These are phyloP conservation scores for Termitomyces sp. DNA, from an alignment of 768 basidiomycete genomes.

Conservation along the genomic window DNA sequence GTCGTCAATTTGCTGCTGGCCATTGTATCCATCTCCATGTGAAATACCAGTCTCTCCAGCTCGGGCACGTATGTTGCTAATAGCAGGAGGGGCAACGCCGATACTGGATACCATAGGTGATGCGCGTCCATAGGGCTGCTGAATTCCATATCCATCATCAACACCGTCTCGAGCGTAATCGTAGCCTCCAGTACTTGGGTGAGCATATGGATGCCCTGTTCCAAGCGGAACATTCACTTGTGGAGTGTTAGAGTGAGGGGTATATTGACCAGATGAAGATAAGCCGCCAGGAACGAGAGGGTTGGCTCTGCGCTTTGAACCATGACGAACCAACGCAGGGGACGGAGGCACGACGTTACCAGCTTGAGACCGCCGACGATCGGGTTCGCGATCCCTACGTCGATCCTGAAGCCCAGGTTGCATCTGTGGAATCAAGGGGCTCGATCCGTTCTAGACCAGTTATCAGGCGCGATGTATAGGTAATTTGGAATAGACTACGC, in stretches of 20 bases:
- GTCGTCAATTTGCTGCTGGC: constrained; percentile 51
- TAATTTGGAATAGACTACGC: constrained; percentile 21
- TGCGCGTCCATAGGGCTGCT: constrained; percentile 61
- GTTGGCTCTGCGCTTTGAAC: constrained; percentile 63
- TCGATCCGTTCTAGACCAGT: constrained; percentile 42
- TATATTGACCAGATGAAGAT: constrained; percentile 45
- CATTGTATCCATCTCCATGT: constrained; percentile 52
- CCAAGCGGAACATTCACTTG: constrained; percentile 70
- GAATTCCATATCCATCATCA: constrained; percentile 54
- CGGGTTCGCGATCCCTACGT: constrained; percentile 54
- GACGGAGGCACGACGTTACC: constrained; percentile 64
- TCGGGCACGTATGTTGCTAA: constrained; percentile 66
- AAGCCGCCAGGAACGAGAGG: constrained; percentile 51
- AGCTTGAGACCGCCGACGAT: constrained; percentile 57
- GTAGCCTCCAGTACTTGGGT: constrained; percentile 47
- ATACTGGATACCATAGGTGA: constrained; percentile 78
- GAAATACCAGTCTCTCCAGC: constrained; percentile 65
- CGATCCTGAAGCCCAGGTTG: constrained; percentile 50
- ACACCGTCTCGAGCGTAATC: constrained; percentile 43
- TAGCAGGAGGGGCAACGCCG: constrained; percentile 62
- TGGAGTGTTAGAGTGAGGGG: constrained; percentile 70
- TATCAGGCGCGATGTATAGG: not conserved
- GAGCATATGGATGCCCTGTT: constrained; percentile 63
- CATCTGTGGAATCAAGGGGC: constrained; percentile 58
- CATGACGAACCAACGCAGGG: constrained; percentile 72